Conservation (phyloP, 495 filamentous ascomycete genomes). For the Penicillium goetzii region DNA sequence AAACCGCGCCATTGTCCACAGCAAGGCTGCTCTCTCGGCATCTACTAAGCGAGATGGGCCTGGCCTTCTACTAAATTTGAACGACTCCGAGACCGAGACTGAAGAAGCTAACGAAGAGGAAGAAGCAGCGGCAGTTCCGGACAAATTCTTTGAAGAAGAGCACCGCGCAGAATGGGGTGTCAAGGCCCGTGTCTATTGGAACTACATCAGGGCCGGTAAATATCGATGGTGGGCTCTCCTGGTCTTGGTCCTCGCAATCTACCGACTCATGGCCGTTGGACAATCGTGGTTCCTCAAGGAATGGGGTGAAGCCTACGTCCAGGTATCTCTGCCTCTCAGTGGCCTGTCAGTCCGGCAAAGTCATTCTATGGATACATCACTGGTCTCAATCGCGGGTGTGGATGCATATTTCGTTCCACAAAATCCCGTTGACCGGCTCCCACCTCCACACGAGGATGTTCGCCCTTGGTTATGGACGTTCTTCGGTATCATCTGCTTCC, state of each 20-base stretch:
- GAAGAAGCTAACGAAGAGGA: conserved; percentile 45
- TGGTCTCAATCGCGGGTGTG: conserved; percentile 15
- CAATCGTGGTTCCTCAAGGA: conserved; percentile 82
- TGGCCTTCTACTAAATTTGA: conserved; percentile 20
- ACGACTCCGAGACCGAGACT: conserved; percentile 37
- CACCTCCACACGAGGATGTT: conserved; percentile 67
- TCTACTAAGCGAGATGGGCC: conserved; percentile 24
- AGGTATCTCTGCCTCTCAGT: conserved; percentile 24
- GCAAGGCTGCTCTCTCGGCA: conserved; percentile 35
- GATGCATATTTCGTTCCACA: conserved; percentile 30
- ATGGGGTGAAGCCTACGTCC: conserved; percentile 78
- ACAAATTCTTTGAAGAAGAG: conserved; percentile 85
- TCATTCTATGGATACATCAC: not conserved
- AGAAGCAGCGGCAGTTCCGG: conserved; percentile 57
- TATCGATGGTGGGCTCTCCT: conserved; percentile 70
- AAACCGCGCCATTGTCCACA: conserved; percentile 55
- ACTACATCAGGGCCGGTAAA: conserved; percentile 76
- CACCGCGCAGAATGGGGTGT: conserved; percentile 76
- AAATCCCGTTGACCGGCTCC: conserved; percentile 59
- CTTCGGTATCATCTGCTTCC: conserved; percentile 59
- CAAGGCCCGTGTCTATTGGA: conserved; percentile 74
- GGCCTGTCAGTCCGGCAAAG: conserved; percentile 11
- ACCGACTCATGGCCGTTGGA: conserved; percentile 60
- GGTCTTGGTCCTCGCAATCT: conserved; percentile 59
- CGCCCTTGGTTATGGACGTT: conserved; percentile 74